A percentile compares a stretch with the other conserved stretches of the same genome.
These are phyloP conservation scores for Saccharomycopsis hybrid DNA, from an alignment of 1,139 yeast species.

Conservation along the genomic window DNA sequence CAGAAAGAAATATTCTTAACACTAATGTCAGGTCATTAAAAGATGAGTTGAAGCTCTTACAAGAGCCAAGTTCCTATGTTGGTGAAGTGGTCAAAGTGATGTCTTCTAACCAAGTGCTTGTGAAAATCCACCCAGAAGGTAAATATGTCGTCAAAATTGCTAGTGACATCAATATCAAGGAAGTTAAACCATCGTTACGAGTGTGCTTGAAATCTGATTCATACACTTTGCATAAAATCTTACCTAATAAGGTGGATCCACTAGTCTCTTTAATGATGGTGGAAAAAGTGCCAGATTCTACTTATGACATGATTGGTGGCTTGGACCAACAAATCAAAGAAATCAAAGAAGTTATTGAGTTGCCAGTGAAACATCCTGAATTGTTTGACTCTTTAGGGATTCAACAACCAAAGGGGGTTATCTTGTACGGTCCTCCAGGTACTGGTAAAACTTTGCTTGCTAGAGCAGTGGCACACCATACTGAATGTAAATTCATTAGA, in stretches of 20 bases:
- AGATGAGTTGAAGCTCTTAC: slow-evolving; percentile 87
- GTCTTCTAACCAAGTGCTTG: slow-evolving; percentile 91
- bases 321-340: slow-evolving; percentile 95
- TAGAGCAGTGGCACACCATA: slow-evolving; percentile 97
- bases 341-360: slow-evolving; percentile 94
- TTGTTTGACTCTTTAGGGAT: slow-evolving; percentile 92
- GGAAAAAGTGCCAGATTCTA: slow-evolving; percentile 96
- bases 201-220: slow-evolving; percentile 96
- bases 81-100: slow-evolving; percentile 96
- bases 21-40: slow-evolving; percentile 82
- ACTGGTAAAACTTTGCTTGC: slow-evolving; percentile 96
- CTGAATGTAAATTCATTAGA: slow-evolving; percentile 94
- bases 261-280: slow-evolving; percentile 98
- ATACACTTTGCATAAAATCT: slow-evolving; percentile 85
- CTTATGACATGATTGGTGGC: slow-evolving; percentile 99
- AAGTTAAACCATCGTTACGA: slow-evolving; percentile 84
- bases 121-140: slow-evolving; percentile 94
- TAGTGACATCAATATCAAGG: slow-evolving; percentile 85
- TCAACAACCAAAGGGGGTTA: slow-evolving; percentile 98
- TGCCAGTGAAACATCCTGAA: slow-evolving; percentile 97
- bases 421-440: slow-evolving; percentile 98
- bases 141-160: slow-evolving; percentile 90
- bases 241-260: slow-evolving; percentile 97
- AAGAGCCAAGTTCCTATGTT: slow-evolving; percentile 96
- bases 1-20: slow-evolving; percentile 70